phyloP scores from a whole-genome alignment of 1,139 yeast genomes.

The Candida pseudocylindracea region DNA sequence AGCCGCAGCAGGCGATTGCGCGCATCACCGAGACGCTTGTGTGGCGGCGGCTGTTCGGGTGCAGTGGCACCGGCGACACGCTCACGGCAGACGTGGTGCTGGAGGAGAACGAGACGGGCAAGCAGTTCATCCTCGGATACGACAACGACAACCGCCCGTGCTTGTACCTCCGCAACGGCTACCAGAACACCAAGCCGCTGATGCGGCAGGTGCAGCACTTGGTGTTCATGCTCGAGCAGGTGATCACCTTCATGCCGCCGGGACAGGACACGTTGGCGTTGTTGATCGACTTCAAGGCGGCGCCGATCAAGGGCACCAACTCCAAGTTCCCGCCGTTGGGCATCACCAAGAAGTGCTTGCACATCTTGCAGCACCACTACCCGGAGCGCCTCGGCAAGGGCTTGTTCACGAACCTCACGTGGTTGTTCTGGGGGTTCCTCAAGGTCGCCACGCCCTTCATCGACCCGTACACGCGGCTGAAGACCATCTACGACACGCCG shows the following conservation, averaged over 20 bases:
- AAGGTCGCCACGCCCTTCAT: constrained; percentile 25
- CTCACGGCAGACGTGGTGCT: constrained; percentile 1
- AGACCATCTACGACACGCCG: constrained; percentile 24
- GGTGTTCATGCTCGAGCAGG: constrained; percentile 25
- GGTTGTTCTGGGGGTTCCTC: constrained; percentile 23
- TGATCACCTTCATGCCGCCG: constrained; percentile 23
- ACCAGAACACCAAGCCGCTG: constrained; percentile 23
- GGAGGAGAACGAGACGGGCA: constrained; percentile 24
- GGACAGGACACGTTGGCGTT: constrained; percentile 26
- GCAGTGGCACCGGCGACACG: too few relatives aligned
- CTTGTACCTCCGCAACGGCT: constrained; percentile 23
- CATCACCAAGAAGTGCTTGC: constrained; percentile 7
- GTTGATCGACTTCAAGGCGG: constrained; percentile 14
- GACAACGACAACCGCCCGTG: constrained; percentile 26
- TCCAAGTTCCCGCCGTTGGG: constrained; percentile 1
- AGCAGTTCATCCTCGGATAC: constrained; percentile 21
- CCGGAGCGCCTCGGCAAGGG: constrained; percentile 26
- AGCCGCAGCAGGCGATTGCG: constrained; percentile 14
- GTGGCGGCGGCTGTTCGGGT: constrained; percentile 25
- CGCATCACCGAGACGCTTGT: constrained; percentile 19
- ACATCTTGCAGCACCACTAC: constrained; percentile 5
- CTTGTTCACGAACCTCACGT: constrained; percentile 22
- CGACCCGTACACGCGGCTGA: constrained; percentile 25
- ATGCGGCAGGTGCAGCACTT: constrained; percentile 22
- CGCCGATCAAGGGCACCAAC: neutral